Evolutionary conservation across 176 grass and related monocot species (phyloP).

Genomic region (Carex littledalei): DNA sequence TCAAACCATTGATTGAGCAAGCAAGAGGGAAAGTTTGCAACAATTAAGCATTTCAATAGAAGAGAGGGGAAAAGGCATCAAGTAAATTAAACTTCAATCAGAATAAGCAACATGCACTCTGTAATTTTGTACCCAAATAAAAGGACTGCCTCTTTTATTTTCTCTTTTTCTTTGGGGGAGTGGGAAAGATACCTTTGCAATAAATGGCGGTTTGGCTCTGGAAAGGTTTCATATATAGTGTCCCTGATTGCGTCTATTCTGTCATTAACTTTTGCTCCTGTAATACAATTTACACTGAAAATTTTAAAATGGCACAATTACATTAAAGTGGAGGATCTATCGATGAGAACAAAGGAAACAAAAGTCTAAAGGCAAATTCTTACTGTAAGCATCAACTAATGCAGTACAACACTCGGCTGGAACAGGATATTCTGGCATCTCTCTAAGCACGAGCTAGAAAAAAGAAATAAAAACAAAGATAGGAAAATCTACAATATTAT

Average conservation of each 20-base stretch:
- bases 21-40: not conserved
- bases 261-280: constrained; percentile 59
- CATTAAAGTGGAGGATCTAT: not conserved
- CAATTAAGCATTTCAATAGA: not conserved
- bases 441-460: constrained; percentile 79
- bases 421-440: constrained; percentile 80
- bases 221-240: constrained; percentile 88
- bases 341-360: not conserved
- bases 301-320: not conserved
- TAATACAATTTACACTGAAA: constrained; percentile 27
- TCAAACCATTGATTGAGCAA: not conserved
- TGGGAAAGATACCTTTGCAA: constrained; percentile 60
- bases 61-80: not conserved
- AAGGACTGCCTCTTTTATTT: not conserved
- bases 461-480: constrained; percentile 27
- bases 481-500: not conserved
- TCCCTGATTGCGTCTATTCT: constrained; percentile 67
- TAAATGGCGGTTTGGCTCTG: constrained; percentile 76
- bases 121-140: not conserved
- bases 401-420: constrained; percentile 84
- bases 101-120: not conserved
- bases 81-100: not conserved
- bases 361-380: constrained; percentile 25
- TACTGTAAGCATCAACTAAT: constrained; percentile 82
- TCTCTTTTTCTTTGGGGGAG: not conserved